These are phyloP conservation scores for Pseudogymnoascus sp. DNA, from an alignment of 2,329 filamentous ascomycete genomes.

Conservation along the genomic window DNA sequence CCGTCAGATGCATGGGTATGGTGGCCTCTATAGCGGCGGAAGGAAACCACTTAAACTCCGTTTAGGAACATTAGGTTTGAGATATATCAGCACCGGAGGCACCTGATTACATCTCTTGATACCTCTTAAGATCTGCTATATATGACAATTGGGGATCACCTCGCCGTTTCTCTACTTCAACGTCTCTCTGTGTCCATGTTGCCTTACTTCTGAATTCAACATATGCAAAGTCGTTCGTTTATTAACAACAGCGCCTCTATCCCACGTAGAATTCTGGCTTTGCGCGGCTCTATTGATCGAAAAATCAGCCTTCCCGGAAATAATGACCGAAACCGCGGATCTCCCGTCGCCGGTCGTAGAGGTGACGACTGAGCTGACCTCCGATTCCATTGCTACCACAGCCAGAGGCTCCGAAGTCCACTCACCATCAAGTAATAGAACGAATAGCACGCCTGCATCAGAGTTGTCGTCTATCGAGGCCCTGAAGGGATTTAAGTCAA, in stretches of 20 bases:
- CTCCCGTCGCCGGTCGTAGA: not conserved
- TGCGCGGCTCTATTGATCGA: not conserved
- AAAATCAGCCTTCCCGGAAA: not conserved
- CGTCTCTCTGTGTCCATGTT: not conserved
- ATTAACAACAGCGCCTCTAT: not conserved
- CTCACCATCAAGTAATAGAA: conserved; percentile 18
- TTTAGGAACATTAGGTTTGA: conserved; percentile 21
- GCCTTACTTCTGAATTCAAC: not conserved
- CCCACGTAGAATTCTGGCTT: not conserved
- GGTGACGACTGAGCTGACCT: not conserved
- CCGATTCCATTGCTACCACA: not conserved
- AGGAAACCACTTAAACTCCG: conserved; percentile 15
- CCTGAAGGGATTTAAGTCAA: conserved; percentile 15
- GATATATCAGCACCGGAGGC: conserved; percentile 21
- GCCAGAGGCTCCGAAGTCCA: conserved; percentile 16
- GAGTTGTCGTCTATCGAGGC: conserved; percentile 21
- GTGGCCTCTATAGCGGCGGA: conserved; percentile 4
- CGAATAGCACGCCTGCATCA: conserved; percentile 22
- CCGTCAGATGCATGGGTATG: conserved; percentile 7
- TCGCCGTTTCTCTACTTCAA: not conserved
- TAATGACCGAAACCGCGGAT: not conserved
- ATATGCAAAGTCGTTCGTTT: conserved; percentile 1
- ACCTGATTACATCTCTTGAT: conserved; percentile 19
- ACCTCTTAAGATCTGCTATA: conserved; percentile 6
- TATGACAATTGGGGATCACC: not conserved